Conservation (phyloP, 176 grass and related monocot genomes). For the Alloteropsis semialata region DNA sequence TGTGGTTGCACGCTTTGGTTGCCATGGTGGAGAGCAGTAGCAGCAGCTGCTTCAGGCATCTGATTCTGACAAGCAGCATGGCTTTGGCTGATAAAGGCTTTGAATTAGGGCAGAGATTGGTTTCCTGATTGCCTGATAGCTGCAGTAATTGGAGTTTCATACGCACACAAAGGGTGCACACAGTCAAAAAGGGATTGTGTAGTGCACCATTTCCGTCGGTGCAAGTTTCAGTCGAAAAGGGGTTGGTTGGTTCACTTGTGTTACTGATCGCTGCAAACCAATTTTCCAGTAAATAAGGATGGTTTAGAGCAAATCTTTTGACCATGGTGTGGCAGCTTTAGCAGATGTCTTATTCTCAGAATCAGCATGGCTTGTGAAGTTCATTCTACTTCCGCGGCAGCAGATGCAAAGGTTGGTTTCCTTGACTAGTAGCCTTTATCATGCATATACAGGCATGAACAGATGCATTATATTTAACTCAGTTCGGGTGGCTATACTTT, state of each 20-base stretch:
- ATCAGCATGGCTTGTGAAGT: neutral
- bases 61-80: too few relatives aligned
- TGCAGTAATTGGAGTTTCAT: too few relatives aligned
- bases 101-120: too few relatives aligned
- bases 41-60: neutral
- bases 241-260: neutral
- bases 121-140: too few relatives aligned
- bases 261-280: neutral
- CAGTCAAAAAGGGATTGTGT: neutral
- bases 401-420: neutral
- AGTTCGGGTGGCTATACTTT: too few relatives aligned
- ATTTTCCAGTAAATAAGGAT: neutral
- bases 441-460: too few relatives aligned
- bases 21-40: neutral
- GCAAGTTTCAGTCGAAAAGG: neutral
- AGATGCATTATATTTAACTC: too few relatives aligned
- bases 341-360: too few relatives aligned
- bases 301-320: neutral
- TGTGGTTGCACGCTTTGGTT: neutral
- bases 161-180: too few relatives aligned
- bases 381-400: neutral
- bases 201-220: neutral
- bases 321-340: neutral
- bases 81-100: too few relatives aligned
- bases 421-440: too few relatives aligned